Base-by-base conservation (phyloP, 768 basidiomycete genomes). In the Trametes sanguinea region DNA sequence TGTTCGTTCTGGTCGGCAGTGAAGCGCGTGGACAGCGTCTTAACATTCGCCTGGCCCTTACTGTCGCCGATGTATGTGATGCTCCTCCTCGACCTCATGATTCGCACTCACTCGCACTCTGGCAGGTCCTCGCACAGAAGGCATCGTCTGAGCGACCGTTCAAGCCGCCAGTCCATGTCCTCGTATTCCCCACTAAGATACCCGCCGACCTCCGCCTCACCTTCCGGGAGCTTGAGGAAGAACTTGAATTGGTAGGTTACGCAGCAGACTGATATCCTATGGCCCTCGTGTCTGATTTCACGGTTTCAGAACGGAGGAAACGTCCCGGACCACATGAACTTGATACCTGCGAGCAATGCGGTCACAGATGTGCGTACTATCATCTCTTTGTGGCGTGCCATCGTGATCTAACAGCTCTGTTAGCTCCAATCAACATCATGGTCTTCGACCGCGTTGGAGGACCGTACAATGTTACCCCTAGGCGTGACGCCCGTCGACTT, bases 321-420 rank as follows among this genome's bases (percentile, higher is more conserved):
- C 42, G 63, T 83, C 33, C 89, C 89, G 8, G 85, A 90, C 64
- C 88, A 92, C 66, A 92, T 93, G 89, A 89, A 92, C 68, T 73
- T 93, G 22, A 68, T 93, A 13, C 79, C 87, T 8, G 76, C 76
- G 10, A 52, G 70, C 4, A 85, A 89, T 44, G 88, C 89, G 10
- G 68, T 78, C 16, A 75, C 75, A 40, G 87, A 91, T 71, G 91
- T 91, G 66, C 32, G 85, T 52, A 51, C 22, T 22, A 48, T 52
- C 57, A 8, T 17, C 39, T 2, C 16, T 9, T 32, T 51, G 35
- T 27, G 22, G 27, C 6, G 11, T 39, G 10, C 42, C 17, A 17
- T 29, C 30, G 33, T 33, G 51, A 7, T 43, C 42, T 56, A 39
- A 45, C 51, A 42, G 22, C 13, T 4, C 5, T 6, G 29, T 47